Conservation (phyloP, 768 basidiomycete genomes). For the Rhodotorula sphaerocarpa region DNA sequence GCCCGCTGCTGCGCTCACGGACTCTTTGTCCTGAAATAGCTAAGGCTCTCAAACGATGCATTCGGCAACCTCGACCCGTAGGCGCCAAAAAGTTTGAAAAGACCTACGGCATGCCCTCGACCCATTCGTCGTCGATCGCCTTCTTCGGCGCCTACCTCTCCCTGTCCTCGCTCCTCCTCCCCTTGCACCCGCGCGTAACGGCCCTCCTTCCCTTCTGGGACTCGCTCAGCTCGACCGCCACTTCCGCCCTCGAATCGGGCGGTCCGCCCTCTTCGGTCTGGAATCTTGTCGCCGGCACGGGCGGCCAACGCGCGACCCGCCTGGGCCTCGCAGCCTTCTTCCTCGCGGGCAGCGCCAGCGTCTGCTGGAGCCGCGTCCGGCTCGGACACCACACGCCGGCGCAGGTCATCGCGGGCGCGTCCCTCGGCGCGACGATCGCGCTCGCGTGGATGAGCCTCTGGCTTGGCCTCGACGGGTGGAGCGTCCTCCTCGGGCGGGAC, state of each 20-base stretch:
- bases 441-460: conserved; percentile 33
- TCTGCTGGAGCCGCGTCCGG: conserved; percentile 38
- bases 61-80: conserved; percentile 43
- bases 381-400: conserved; percentile 38
- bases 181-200: conserved; percentile 33
- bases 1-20: background rate
- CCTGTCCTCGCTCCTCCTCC: conserved; percentile 37
- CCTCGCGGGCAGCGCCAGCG: conserved; percentile 16
- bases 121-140: conserved; percentile 46
- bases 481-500: conserved; percentile 6
- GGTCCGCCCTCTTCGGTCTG: conserved; percentile 8
- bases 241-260: background rate
- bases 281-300: background rate
- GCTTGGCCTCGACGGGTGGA: conserved; percentile 29
- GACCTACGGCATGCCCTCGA: conserved; percentile 49
- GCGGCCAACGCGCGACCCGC: conserved; percentile 14
- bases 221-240: conserved; percentile 6
- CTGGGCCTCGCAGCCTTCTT: conserved; percentile 18
- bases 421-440: conserved; percentile 31
- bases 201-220: conserved; percentile 33
- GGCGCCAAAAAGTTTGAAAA: conserved; percentile 41
- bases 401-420: conserved; percentile 38
- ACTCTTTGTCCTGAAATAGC: conserved; percentile 35
- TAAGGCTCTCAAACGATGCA: conserved; percentile 44
- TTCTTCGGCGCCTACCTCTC: conserved; percentile 46